These are phyloP conservation scores for Coemansia sp. DNA, from an alignment of 192 early-diverging fungal genomes.

Conservation along the genomic window DNA sequence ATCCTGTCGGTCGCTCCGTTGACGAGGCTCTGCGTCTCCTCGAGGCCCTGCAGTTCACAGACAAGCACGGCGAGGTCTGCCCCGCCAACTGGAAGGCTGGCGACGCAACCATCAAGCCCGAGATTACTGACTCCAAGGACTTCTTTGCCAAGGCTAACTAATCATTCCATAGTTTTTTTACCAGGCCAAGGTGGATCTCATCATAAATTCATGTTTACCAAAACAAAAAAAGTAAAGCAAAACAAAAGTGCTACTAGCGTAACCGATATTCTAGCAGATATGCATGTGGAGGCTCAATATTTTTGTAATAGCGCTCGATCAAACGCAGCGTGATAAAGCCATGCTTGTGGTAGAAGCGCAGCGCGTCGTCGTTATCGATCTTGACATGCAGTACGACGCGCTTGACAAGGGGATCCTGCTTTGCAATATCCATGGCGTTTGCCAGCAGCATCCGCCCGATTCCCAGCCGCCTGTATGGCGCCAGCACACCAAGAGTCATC, in stretches of 20 bases:
- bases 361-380: conserved; percentile 73
- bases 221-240: not conserved
- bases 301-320: conserved; percentile 78
- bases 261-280: conserved; percentile 58
- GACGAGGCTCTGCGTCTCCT: conserved; percentile 86
- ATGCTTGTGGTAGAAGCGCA: conserved; percentile 78
- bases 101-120: conserved; percentile 70
- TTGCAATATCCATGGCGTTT: conserved; percentile 47
- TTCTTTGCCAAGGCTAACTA: conserved; percentile 65
- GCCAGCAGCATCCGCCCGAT: conserved; percentile 69
- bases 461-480: conserved; percentile 76
- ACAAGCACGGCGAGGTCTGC: conserved; percentile 82
- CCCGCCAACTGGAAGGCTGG: conserved; percentile 85
- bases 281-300: conserved; percentile 81
- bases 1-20: conserved; percentile 82
- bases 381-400: conserved; percentile 85
- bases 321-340: conserved; percentile 66
- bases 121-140: conserved; percentile 62
- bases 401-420: conserved; percentile 50
- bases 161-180: not conserved
- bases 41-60: conserved; percentile 91
- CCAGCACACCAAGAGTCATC: conserved; percentile 91
- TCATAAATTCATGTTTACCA: not conserved
- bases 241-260: conserved; percentile 2
- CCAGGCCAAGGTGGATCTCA: too few species aligned